These are phyloP conservation scores for Saccharomycopsis capsularis DNA, from an alignment of 805 yeast species.

Conservation along the genomic window DNA sequence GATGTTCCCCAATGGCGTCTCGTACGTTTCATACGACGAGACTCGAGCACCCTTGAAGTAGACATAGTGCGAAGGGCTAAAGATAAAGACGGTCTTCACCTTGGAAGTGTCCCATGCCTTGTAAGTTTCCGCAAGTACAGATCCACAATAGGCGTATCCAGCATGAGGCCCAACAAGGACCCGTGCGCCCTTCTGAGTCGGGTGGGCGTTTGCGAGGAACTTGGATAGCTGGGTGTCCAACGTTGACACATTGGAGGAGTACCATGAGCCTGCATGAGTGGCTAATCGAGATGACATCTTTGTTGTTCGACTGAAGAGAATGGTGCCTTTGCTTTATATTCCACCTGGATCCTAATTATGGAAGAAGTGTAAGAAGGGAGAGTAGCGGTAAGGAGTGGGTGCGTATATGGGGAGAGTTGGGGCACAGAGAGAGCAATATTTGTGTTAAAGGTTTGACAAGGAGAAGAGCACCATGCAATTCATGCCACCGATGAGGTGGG, in stretches of 20 bases:
- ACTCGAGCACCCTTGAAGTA: slow-evolving; percentile 60
- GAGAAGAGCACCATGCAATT: no score
- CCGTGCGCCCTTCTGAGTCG: slow-evolving; percentile 33
- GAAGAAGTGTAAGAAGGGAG: no score
- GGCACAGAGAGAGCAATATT: no score
- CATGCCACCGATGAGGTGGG: no score
- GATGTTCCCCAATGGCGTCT: slow-evolving; percentile 78
- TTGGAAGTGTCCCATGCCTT: slow-evolving; percentile 55
- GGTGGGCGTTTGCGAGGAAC: slow-evolving; percentile 36
- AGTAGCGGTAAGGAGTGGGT: no score
- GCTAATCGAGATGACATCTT: slow-evolving; percentile 46
- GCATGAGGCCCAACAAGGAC: slow-evolving; percentile 76
- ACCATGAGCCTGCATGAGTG: slow-evolving; percentile 92
- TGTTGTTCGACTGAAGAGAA: no score
- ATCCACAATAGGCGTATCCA: slow-evolving; percentile 80
- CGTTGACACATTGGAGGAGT: slow-evolving; percentile 38
- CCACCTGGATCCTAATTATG: no score
- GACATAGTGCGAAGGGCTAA: slow-evolving; percentile 93
- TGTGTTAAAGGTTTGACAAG: no score
- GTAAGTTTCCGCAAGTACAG: slow-evolving; percentile 70
- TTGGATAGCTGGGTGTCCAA: slow-evolving; percentile 46
- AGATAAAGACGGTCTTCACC: slow-evolving; percentile 60
- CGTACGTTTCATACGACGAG: slow-evolving; percentile 47
- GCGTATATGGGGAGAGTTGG: no score
- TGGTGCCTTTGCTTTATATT: no score